A percentile compares a stretch with the other conserved stretches of the same genome.
phyloP scores from a whole-genome alignment of 192 early-diverging fungal species.

The Helicostylum pulchrum region DNA sequence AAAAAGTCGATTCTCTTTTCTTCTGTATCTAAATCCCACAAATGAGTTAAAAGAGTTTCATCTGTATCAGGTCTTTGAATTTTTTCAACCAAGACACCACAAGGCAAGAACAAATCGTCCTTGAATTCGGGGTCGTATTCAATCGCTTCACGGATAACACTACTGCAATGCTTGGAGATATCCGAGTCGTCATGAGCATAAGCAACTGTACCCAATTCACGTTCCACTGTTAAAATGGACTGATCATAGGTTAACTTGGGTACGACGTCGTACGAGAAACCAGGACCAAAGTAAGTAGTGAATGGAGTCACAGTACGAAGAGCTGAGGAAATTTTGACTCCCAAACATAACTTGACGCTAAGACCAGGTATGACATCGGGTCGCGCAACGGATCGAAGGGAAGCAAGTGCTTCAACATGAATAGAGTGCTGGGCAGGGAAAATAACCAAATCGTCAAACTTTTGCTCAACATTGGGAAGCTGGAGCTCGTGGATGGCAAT shows the following conservation, averaged over 20 bases:
- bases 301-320: slow-evolving; percentile 66
- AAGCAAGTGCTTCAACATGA: slow-evolving; percentile 52
- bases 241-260: slow-evolving; percentile 38
- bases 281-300: slow-evolving; percentile 55
- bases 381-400: slow-evolving; percentile 55
- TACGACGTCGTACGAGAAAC: slow-evolving; percentile 47
- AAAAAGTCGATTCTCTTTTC: slow-evolving; percentile 48
- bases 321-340: slow-evolving; percentile 60
- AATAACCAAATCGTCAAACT: slow-evolving; percentile 42
- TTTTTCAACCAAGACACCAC: slow-evolving; percentile 53
- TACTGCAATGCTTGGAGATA: slow-evolving; percentile 60
- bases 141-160: slow-evolving; percentile 52
- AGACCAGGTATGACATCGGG: slow-evolving; percentile 30
- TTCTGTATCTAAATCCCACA: slow-evolving; percentile 44
- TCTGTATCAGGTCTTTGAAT: slow-evolving; percentile 36
- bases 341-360: slow-evolving; percentile 58
- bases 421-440: slow-evolving; percentile 37
- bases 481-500: slow-evolving; percentile 63
- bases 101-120: slow-evolving; percentile 48
- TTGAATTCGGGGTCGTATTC: slow-evolving; percentile 36
- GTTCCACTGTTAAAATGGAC: slow-evolving; percentile 43
- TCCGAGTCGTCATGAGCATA: slow-evolving; percentile 50
- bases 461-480: slow-evolving; percentile 50
- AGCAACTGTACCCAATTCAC: slow-evolving; percentile 53
- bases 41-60: slow-evolving; percentile 37